phyloP scores from a whole-genome alignment of 2,329 filamentous ascomycete species.

The Neopestalotiopsis rosae region DNA sequence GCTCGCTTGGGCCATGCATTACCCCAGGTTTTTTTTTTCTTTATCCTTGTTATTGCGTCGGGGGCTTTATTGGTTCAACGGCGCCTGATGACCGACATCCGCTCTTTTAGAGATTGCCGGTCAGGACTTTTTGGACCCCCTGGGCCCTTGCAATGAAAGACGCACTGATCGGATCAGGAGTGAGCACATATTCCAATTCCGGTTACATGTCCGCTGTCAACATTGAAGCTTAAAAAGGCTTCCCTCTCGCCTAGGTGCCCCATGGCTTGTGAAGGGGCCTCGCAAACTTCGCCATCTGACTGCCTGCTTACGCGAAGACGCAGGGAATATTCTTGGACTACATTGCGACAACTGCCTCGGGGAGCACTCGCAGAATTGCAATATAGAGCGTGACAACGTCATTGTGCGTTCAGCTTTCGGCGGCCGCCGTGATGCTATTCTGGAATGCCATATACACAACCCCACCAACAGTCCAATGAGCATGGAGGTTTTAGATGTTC shows the following conservation, averaged over 20 bases:
- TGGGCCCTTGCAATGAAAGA: not conserved
- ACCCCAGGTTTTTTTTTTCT: not conserved
- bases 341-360: not conserved
- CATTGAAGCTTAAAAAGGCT: not conserved
- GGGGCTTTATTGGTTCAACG: not conserved
- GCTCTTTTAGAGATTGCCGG: not conserved
- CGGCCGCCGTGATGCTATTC: not conserved
- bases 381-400: not conserved
- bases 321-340: not conserved
- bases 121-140: not conserved
- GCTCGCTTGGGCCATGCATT: not conserved
- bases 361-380: not conserved
- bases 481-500: not conserved
- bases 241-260: not conserved
- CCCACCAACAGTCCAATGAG: too few species aligned
- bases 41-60: not conserved
- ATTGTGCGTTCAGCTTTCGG: not conserved
- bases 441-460: not conserved
- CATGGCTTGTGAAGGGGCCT: not conserved
- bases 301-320: too few species aligned
- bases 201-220: not conserved
- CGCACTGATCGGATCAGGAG: not conserved
- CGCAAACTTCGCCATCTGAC: too few species aligned
- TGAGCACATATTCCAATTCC: not conserved
- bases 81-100: not conserved